Evolutionary conservation across 1,284 basidiomycete species (phyloP), one percentile per base, ranked within the genome.

Genomic region (Heliocybe sulcata): DNA sequence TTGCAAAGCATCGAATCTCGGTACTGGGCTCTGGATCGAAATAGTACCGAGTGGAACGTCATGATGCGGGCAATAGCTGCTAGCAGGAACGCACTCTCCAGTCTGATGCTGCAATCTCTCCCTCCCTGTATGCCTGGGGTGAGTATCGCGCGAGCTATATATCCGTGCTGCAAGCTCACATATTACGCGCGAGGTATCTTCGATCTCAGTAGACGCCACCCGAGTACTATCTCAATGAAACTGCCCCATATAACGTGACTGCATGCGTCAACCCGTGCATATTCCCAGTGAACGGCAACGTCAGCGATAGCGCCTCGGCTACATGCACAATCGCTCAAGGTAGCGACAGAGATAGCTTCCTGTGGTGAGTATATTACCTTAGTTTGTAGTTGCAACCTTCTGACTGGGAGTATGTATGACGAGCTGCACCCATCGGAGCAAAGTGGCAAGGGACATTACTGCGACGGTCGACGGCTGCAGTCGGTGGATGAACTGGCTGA

Each of bases 401-500:
- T 47, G 19, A 70, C 61, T 47, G 35, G 51, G 22, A n/a, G 26
- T 54, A 63, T 61, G 63, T 65, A 55, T 49, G 63, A 65, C 53
- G 64, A 64, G 50, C 56, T 64, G 38, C 64, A 65, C 51, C 64
- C 65, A 22, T 79, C 67, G 0, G 64, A 71, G 53, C 69, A 72
- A 55, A 58, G 64, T 1, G 64, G 67, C 69, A 11, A 55, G 61
- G 20, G 65, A 71, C 52, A 64, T 71, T 2, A 55, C 65, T 0
- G 63, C 71, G 25, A 71, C 72, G 3, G 72, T 80, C 29, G 61
- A 71, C 55, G 73, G 76, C n/a, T n/a, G 25, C 67, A 69, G 35
- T 60, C 62, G 10, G 77, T 82, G 74, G 73, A 69, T 73, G 8
- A 77, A 71, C 11, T 80, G 79, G 80, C 61, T 80, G 55, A 76